These are phyloP conservation scores for Cystofilobasidium capitatum DNA, from an alignment of 768 basidiomycete species.

Conservation along the genomic window DNA sequence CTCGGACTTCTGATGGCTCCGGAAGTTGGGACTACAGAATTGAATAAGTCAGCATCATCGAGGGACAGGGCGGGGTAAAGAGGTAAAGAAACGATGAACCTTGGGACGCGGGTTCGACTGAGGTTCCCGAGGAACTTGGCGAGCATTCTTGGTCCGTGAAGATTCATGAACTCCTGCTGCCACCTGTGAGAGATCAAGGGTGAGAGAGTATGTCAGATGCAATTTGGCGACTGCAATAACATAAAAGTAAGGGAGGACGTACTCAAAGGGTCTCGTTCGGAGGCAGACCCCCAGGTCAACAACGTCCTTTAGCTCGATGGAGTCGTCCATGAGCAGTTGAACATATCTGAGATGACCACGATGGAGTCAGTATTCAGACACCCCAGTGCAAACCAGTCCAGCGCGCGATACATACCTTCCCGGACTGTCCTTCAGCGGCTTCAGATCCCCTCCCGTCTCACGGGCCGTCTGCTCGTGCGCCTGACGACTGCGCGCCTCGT, in stretches of 20 bases:
- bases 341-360: slow-evolving; percentile 48
- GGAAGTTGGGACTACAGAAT: too few relatives aligned
- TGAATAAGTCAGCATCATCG: too few relatives aligned
- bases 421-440: slow-evolving; percentile 3
- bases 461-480: slow-evolving; percentile 48
- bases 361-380: background rate
- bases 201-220: slow-evolving; percentile 26
- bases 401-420: slow-evolving; percentile 13
- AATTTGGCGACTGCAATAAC: slow-evolving; percentile 3
- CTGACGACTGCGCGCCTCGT: slow-evolving; percentile 48
- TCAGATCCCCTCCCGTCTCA: background rate
- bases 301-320: slow-evolving; percentile 71
- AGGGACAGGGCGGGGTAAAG: too few relatives aligned
- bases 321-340: slow-evolving; percentile 75
- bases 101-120: slow-evolving; percentile 58
- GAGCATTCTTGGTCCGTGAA: slow-evolving; percentile 76
- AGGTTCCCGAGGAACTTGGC: slow-evolving; percentile 67
- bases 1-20: slow-evolving; percentile 50
- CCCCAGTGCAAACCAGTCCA: background rate
- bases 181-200: slow-evolving; percentile 50
- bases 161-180: slow-evolving; percentile 63
- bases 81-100: too few relatives aligned
- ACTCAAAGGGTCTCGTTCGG: slow-evolving; percentile 75
- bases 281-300: slow-evolving; percentile 58
- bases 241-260: slow-evolving; percentile 31